A percentile compares a stretch with the other conserved stretches of the same genome.
These are phyloP conservation scores for Halenospora varia DNA, from an alignment of 495 filamentous ascomycete species.

Conservation along the genomic window DNA sequence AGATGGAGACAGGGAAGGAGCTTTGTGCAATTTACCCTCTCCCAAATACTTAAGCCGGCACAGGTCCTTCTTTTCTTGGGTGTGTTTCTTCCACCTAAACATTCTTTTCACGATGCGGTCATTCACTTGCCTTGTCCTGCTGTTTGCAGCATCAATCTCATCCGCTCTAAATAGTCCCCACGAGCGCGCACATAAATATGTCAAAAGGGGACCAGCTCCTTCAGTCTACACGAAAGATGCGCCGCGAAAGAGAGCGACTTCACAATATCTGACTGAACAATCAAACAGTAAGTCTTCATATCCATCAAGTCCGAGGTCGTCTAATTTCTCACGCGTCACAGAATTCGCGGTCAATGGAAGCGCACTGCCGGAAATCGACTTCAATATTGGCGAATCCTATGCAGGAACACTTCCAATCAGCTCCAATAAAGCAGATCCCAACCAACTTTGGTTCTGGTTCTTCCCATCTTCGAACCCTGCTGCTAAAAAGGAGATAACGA, in stretches of 20 bases:
- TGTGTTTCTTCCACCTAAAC: background rate
- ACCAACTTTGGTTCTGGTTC: slow-evolving; percentile 72
- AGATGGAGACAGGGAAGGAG: no score
- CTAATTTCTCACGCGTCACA: slow-evolving; percentile 24
- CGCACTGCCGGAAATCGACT: slow-evolving; percentile 65
- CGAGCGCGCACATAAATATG: slow-evolving; percentile 8
- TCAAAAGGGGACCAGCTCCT: background rate
- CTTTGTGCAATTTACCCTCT: no score
- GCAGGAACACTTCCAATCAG: slow-evolving; percentile 66
- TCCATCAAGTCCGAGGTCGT: background rate
- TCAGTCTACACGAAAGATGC: slow-evolving; percentile 15
- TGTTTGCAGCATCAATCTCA: background rate
- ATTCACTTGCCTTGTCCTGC: slow-evolving; percentile 1
- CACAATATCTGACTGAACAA: slow-evolving; percentile 9
- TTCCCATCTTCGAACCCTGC: slow-evolving; percentile 57
- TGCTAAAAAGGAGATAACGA: slow-evolving; percentile 60
- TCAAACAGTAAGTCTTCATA: slow-evolving; percentile 4
- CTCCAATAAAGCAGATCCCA: slow-evolving; percentile 37
- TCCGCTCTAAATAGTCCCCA: slow-evolving; percentile 5
- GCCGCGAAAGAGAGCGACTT: slow-evolving; percentile 1
- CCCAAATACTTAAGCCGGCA: no score
- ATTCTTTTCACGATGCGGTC: slow-evolving; percentile 5
- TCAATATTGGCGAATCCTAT: slow-evolving; percentile 74
- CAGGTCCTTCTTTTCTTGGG: background rate
- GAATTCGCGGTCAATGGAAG: slow-evolving; percentile 65